phyloP scores from a whole-genome alignment of 2,329 filamentous ascomycete genomes.

The Fusarium chaquense region DNA sequence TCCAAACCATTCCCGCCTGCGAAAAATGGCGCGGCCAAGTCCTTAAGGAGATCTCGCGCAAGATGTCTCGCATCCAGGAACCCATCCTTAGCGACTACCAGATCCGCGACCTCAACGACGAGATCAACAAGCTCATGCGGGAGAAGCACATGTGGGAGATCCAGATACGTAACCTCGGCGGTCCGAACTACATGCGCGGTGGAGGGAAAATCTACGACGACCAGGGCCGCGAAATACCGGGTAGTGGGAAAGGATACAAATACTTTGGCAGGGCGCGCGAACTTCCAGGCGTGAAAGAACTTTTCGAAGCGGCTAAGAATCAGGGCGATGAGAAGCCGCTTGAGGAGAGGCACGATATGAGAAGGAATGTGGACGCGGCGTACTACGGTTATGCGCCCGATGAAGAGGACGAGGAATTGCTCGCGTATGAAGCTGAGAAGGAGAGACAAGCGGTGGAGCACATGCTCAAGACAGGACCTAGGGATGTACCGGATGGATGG shows the following conservation, averaged over 20 bases:
- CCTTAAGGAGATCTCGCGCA: constrained; percentile 95
- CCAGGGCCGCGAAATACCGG: constrained; percentile 76
- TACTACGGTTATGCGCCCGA: constrained; percentile 97
- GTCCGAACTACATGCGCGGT: constrained; percentile 93
- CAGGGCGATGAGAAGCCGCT: constrained; percentile 71
- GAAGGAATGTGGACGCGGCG: constrained; percentile 85
- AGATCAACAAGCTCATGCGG: constrained; percentile 99
- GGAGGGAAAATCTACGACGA: constrained; percentile 79
- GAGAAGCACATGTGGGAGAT: constrained; percentile 99
- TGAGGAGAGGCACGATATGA: constrained; percentile 76
- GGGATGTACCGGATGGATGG: constrained; percentile 76
- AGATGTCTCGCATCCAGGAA: constrained; percentile 96
- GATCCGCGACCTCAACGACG: constrained; percentile 97
- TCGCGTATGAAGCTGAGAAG: constrained; percentile 84
- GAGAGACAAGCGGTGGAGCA: constrained; percentile 84
- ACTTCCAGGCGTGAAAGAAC: constrained; percentile 93
- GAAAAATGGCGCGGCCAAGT: constrained; percentile 99
- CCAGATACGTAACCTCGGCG: constrained; percentile 94
- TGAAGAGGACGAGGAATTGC: constrained; percentile 85
- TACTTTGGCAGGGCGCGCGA: constrained; percentile 94
- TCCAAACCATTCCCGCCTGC: constrained; percentile 85
- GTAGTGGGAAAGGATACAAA: constrained; percentile 88
- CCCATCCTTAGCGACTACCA: constrained; percentile 92
- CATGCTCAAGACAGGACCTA: constrained; percentile 69
- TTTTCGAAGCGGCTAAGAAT: constrained; percentile 83